phyloP scores from a whole-genome alignment of 495 filamentous ascomycete species.

The Schizothecium vesticola region DNA sequence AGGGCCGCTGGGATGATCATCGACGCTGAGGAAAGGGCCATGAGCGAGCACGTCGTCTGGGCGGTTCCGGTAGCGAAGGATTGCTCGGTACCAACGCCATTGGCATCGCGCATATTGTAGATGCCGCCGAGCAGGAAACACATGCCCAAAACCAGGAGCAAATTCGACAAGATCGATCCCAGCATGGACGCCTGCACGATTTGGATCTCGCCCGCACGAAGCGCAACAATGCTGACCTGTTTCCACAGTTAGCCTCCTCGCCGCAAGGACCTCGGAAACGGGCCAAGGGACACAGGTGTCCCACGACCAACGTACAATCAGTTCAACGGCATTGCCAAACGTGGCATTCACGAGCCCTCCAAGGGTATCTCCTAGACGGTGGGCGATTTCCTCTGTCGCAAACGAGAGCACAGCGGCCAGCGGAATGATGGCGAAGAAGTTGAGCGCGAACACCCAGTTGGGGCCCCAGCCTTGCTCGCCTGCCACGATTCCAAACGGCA shows the following conservation, averaged over 20 bases:
- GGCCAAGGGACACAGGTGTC: background rate
- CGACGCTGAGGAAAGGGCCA: constrained; percentile 86
- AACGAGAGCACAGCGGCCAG: constrained; percentile 89
- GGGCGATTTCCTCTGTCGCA: constrained; percentile 87
- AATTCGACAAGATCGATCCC: constrained; percentile 92
- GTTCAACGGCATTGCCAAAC: constrained; percentile 96
- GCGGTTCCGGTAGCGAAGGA: constrained; percentile 82
- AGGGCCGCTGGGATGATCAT: constrained; percentile 86
- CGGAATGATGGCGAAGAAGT: constrained; percentile 94
- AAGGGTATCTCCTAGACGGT: constrained; percentile 78
- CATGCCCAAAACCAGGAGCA: constrained; percentile 91
- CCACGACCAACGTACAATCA: constrained; percentile 65
- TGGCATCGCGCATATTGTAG: constrained; percentile 41
- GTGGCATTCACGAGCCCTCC: constrained; percentile 93
- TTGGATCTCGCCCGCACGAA: constrained; percentile 79
- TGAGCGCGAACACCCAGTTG: constrained; percentile 74
- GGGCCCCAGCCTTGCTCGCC: constrained; percentile 68
- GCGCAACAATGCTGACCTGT: constrained; percentile 89
- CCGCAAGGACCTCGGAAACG: background rate
- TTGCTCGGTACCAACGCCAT: constrained; percentile 54
- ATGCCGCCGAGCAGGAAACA: constrained; percentile 91
- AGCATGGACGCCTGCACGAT: constrained; percentile 98
- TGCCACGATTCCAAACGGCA: constrained; percentile 80
- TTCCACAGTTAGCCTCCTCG: constrained; percentile 12
- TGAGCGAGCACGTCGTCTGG: constrained; percentile 91